Evolutionary conservation across 2,329 filamentous ascomycete genomes (phyloP).

Genomic region (Penicillium aurantiogriseum): DNA sequence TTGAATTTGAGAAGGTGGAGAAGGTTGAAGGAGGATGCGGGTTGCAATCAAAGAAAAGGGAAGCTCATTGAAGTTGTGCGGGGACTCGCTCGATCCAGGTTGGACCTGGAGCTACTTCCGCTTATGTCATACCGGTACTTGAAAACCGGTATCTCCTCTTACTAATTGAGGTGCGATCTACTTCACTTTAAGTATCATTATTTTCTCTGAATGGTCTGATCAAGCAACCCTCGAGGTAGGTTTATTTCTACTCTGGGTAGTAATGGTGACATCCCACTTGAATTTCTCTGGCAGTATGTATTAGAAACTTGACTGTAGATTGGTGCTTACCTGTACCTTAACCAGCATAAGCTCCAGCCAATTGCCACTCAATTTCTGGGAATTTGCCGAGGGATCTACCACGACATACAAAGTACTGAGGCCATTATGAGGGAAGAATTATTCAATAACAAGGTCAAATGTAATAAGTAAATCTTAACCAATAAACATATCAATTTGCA

Average conservation of each 20-base stretch:
- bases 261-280: neutral
- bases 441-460: constrained; percentile 13
- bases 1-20: neutral
- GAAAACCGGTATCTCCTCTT: neutral
- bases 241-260: neutral
- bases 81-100: constrained; percentile 10
- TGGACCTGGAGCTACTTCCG: constrained; percentile 13
- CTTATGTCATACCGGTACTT: constrained; percentile 24
- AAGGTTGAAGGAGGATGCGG: constrained; percentile 1
- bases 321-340: neutral
- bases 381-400: neutral
- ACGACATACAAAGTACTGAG: neutral
- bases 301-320: constrained; percentile 1
- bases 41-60: constrained; percentile 12
- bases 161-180: neutral
- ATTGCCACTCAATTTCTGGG: neutral
- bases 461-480: constrained; percentile 15
- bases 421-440: constrained; percentile 1
- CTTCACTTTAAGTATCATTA: neutral
- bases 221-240: neutral
- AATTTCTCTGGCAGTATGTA: neutral
- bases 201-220: neutral
- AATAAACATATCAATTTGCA: constrained; percentile 15
- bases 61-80: constrained; percentile 21
- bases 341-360: constrained; percentile 1